Evolutionary conservation across 2,329 filamentous ascomycete species (phyloP).

Genomic region (Aureobasidium zeae): DNA sequence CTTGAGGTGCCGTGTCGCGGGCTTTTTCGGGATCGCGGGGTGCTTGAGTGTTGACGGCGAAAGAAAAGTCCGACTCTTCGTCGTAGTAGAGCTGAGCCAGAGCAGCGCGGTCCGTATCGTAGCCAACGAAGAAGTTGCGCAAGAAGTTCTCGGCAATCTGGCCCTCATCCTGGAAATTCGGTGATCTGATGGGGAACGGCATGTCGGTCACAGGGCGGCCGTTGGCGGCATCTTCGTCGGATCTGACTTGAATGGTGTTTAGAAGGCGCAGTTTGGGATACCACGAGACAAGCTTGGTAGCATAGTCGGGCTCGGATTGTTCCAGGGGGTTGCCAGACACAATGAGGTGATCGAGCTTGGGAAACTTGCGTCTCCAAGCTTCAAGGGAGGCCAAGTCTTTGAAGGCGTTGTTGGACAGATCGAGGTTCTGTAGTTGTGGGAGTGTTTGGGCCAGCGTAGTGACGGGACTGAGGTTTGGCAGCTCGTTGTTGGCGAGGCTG

Average conservation of each 20-base stretch:
- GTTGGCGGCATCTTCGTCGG: slow-evolving; percentile 58
- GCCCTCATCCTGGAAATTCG: slow-evolving; percentile 65
- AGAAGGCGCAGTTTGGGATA: slow-evolving; percentile 72
- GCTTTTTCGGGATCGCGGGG: slow-evolving; percentile 36
- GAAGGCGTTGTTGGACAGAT: slow-evolving; percentile 77
- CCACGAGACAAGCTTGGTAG: slow-evolving; percentile 64
- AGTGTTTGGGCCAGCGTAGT: slow-evolving; percentile 69
- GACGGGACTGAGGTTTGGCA: slow-evolving; percentile 63
- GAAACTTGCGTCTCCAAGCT: slow-evolving; percentile 72
- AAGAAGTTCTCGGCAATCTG: slow-evolving; percentile 69
- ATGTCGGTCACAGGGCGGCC: slow-evolving; percentile 43
- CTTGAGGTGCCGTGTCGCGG: slow-evolving; percentile 36
- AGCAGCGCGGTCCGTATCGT: slow-evolving; percentile 59
- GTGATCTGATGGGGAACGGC: slow-evolving; percentile 53
- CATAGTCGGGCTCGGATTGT: slow-evolving; percentile 42
- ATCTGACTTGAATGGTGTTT: slow-evolving; percentile 65
- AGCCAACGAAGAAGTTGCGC: slow-evolving; percentile 61
- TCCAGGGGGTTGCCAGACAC: slow-evolving; percentile 66
- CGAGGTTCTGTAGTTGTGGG: slow-evolving; percentile 77
- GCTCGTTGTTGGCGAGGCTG: slow-evolving; percentile 69
- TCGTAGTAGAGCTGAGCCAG: slow-evolving; percentile 66
- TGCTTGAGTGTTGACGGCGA: slow-evolving; percentile 59
- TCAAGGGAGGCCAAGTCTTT: slow-evolving; percentile 57
- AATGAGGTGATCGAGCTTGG: slow-evolving; percentile 69
- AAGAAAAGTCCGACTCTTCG: slow-evolving; percentile 61